A percentile compares a stretch with the other conserved stretches of the same genome.
Evolutionary conservation across 805 yeast genomes (phyloP).

Genomic region (Kluyveromyces lactis): DNA sequence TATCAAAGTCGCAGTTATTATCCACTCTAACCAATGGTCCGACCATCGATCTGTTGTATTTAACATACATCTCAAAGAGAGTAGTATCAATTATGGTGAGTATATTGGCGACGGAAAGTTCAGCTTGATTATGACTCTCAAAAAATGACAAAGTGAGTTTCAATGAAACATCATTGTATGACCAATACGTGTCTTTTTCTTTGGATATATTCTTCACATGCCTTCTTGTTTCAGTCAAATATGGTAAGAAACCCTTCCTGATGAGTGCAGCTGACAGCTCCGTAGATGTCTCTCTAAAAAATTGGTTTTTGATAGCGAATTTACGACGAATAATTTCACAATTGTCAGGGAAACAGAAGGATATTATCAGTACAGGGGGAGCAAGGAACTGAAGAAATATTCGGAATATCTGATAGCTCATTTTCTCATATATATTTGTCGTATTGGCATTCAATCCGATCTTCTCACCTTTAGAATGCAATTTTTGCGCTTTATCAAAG

Average conservation of each 20-base stretch:
- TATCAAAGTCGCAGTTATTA: slow-evolving; percentile 61
- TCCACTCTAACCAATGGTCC: slow-evolving; percentile 76
- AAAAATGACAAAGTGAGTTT: slow-evolving; percentile 21
- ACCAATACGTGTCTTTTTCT: slow-evolving; percentile 15
- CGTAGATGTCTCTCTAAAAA: slow-evolving; percentile 4
- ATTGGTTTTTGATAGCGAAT: slow-evolving; percentile 13
- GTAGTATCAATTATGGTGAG: slow-evolving; percentile 59
- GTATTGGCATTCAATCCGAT: slow-evolving; percentile 1
- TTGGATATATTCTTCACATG: slow-evolving; percentile 27
- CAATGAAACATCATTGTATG: slow-evolving; percentile 14
- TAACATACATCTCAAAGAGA: slow-evolving; percentile 63
- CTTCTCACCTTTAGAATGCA: not conserved
- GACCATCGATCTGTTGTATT: slow-evolving; percentile 61
- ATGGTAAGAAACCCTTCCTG: slow-evolving; percentile 31
- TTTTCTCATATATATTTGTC: slow-evolving; percentile 12
- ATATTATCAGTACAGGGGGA: slow-evolving; percentile 46
- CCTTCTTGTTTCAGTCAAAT: slow-evolving; percentile 43
- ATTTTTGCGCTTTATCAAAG: slow-evolving; percentile 15
- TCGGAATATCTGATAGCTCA: slow-evolving; percentile 16
- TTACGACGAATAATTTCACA: slow-evolving; percentile 16
- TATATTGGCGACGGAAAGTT: slow-evolving; percentile 32
- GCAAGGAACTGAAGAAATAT: slow-evolving; percentile 49
- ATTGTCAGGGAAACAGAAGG: slow-evolving; percentile 34
- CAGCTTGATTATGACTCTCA: slow-evolving; percentile 25
- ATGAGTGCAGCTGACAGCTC: slow-evolving; percentile 13